A percentile compares a stretch with the other conserved stretches of the same genome.
Evolutionary conservation across 805 yeast genomes (phyloP).

Genomic region (Candida maltosa): DNA sequence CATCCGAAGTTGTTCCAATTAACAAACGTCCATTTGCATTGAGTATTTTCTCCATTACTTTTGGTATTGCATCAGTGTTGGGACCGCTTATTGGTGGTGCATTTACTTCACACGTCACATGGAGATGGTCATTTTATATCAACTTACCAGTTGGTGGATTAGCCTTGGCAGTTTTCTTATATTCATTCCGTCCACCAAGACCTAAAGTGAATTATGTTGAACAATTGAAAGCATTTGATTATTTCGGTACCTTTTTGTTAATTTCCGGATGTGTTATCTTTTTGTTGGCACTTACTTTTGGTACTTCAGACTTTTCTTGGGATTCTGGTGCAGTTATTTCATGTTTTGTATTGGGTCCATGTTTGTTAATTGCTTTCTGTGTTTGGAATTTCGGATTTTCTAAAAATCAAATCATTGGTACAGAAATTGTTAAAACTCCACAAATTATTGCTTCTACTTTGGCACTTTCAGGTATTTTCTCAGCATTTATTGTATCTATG

Average conservation of each 20-base stretch:
- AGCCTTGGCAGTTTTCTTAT: conserved; percentile 23
- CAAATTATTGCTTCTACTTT: conserved; percentile 37
- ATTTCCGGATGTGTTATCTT: conserved; percentile 48
- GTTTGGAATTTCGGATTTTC: conserved; percentile 42
- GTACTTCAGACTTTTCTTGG: conserved; percentile 59
- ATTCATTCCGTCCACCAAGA: conserved; percentile 44
- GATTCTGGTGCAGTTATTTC: conserved; percentile 33
- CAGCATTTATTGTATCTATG: conserved; percentile 33
- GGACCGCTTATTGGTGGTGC: conserved; percentile 58
- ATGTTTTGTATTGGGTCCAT: conserved; percentile 32
- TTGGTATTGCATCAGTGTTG: conserved; percentile 47
- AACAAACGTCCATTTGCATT: conserved; percentile 52
- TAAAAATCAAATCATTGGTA: conserved; percentile 43
- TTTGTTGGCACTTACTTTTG: conserved; percentile 57
- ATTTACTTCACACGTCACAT: conserved; percentile 38
- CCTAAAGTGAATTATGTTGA: conserved; percentile 34
- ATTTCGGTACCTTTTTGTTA: conserved; percentile 47
- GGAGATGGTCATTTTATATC: conserved; percentile 63
- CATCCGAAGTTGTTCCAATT: conserved; percentile 54
- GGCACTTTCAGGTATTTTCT: conserved; percentile 26
- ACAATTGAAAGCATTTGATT: conserved; percentile 48
- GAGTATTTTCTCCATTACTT: conserved; percentile 49
- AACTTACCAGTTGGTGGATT: conserved; percentile 41
- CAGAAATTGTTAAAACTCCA: conserved; percentile 36
- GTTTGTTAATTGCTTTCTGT: conserved; percentile 34